Evolutionary conservation across 1,284 basidiomycete genomes (phyloP).

Genomic region (Puccinia brachypodii): DNA sequence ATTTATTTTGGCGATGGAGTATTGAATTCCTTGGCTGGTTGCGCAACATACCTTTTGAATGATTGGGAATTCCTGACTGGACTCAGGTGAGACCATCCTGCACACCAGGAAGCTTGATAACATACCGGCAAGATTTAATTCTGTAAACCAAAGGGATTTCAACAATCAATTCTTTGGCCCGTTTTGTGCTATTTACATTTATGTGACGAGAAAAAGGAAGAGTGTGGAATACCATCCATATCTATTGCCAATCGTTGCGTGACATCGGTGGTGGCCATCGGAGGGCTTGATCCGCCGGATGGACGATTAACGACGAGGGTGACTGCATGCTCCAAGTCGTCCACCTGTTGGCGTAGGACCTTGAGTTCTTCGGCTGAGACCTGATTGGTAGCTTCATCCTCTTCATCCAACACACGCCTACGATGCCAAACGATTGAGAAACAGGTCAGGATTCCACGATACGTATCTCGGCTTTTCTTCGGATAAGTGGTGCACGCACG

Average conservation of each 20-base stretch:
- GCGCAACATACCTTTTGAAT: constrained; percentile 13
- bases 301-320: constrained; percentile 30
- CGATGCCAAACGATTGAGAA: not conserved
- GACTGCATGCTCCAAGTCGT: constrained; percentile 35
- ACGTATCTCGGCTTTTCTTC: not conserved
- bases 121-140: constrained; percentile 19
- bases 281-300: not conserved
- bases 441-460: not conserved
- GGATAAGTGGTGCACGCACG: not conserved
- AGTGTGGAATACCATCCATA: constrained; percentile 35
- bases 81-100: constrained; percentile 17
- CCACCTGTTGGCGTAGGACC: constrained; percentile 27
- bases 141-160: not conserved
- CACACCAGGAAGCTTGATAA: constrained; percentile 16
- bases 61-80: constrained; percentile 26
- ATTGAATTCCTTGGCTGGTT: not conserved
- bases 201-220: not conserved
- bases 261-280: not conserved
- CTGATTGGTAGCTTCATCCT: constrained; percentile 28
- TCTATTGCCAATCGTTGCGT: constrained; percentile 20
- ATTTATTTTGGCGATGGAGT: not conserved
- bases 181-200: not conserved
- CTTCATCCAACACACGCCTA: constrained; percentile 41
- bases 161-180: not conserved
- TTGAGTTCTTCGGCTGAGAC: constrained; percentile 40